Percentiles rank a stretch among this genome's conserved stretches.
These are phyloP conservation scores for Talaromyces thailandensis DNA, from an alignment of 495 filamentous ascomycete genomes.

Conservation along the genomic window DNA sequence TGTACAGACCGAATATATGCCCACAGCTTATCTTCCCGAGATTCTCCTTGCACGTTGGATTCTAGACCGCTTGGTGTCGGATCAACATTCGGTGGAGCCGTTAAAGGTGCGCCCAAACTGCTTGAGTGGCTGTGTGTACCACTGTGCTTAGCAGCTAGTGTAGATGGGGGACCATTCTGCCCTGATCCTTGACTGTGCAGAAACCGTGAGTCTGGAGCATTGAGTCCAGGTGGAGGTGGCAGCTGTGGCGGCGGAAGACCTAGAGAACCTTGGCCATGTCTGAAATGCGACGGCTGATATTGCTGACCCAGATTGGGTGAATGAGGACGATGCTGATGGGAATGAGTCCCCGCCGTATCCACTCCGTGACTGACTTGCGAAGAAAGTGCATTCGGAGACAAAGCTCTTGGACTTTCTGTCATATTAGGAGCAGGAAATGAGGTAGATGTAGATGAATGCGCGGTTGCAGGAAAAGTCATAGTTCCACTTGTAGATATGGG, in stretches of 20 bases:
- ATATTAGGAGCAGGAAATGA: slow-evolving; percentile 61
- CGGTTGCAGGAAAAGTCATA: slow-evolving; percentile 38
- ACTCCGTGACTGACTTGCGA: slow-evolving; percentile 50
- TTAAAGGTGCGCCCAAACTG: slow-evolving; percentile 19
- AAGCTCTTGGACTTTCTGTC: slow-evolving; percentile 79
- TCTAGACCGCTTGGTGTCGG: slow-evolving; percentile 11
- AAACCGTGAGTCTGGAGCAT: slow-evolving; percentile 9
- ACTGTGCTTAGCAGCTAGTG: neutral
- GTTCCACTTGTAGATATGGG: slow-evolving; percentile 43
- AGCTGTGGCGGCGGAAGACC: slow-evolving; percentile 26
- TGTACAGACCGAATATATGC: slow-evolving; percentile 35
- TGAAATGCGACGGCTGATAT: slow-evolving; percentile 57
- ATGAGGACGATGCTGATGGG: slow-evolving; percentile 39
- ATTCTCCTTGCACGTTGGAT: slow-evolving; percentile 18
- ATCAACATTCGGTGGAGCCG: slow-evolving; percentile 5
- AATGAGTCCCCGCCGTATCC: slow-evolving; percentile 24
- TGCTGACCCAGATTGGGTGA: slow-evolving; percentile 64
- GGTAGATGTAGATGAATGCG: slow-evolving; percentile 41
- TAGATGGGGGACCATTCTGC: neutral
- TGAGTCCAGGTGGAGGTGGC: slow-evolving; percentile 23
- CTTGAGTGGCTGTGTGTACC: slow-evolving; percentile 12
- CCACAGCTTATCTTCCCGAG: slow-evolving; percentile 34
- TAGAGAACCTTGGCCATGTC: slow-evolving; percentile 27
- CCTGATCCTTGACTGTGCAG: slow-evolving; percentile 1
- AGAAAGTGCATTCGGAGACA: slow-evolving; percentile 64